Percentiles rank a stretch among this genome's conserved stretches.
These are phyloP conservation scores for Cylindrotheca closterium DNA, from an alignment of 108 stramenopile species.

Conservation along the genomic window DNA sequence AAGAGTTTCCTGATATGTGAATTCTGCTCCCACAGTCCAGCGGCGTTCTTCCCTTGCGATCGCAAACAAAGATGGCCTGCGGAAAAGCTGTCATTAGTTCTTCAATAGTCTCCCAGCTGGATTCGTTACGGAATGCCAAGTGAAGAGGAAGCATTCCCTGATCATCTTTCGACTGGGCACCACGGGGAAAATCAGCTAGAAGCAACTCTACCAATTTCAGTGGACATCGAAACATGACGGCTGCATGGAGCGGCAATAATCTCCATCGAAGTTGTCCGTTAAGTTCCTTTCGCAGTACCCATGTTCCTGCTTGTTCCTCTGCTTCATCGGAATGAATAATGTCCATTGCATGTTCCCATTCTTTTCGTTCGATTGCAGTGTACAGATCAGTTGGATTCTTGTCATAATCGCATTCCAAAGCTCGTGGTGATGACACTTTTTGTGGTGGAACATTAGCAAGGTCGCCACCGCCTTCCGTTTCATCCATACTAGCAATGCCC, in stretches of 20 bases:
- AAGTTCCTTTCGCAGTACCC: slow-evolving; percentile 72
- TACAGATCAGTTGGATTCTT: slow-evolving; percentile 65
- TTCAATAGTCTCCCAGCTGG: slow-evolving; percentile 54
- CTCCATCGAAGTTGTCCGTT: slow-evolving; percentile 83
- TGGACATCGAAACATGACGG: slow-evolving; percentile 79
- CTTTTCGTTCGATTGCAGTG: slow-evolving; percentile 63
- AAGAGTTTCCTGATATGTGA: not conserved
- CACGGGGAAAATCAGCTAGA: slow-evolving; percentile 56
- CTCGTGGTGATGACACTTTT: no score
- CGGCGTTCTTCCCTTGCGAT: slow-evolving; percentile 80
- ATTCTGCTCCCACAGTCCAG: slow-evolving; percentile 39
- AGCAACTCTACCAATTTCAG: slow-evolving; percentile 45
- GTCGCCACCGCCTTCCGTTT: no score
- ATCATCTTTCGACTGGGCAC: slow-evolving; percentile 75
- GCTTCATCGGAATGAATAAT: slow-evolving; percentile 6
- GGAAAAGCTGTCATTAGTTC: slow-evolving; percentile 70
- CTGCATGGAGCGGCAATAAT: slow-evolving; percentile 78
- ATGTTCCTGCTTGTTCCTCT: slow-evolving; percentile 44
- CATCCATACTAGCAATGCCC: no score
- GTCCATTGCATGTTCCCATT: slow-evolving; percentile 58
- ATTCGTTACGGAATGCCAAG: slow-evolving; percentile 73
- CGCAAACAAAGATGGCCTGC: slow-evolving; percentile 62
- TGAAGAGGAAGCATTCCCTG: slow-evolving; percentile 85
- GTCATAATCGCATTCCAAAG: slow-evolving; percentile 70
- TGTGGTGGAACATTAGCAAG: no score